phyloP scores from a whole-genome alignment of 495 filamentous ascomycete species.

The Podospora anserina region DNA sequence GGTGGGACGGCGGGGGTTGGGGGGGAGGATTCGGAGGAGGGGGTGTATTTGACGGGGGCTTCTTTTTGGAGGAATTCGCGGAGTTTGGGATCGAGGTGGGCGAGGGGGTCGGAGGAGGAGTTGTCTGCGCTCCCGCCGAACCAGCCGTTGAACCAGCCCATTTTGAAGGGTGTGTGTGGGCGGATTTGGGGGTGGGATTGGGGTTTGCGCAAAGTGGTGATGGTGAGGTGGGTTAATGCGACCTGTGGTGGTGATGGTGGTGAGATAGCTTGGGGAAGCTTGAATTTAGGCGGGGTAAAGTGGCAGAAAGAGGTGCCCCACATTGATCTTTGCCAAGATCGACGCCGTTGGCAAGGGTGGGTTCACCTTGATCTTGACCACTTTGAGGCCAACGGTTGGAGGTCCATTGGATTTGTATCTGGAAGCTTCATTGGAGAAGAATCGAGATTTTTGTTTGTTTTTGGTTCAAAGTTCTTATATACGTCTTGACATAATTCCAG shows the following conservation, averaged over 20 bases:
- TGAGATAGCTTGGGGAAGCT: conserved; percentile 9
- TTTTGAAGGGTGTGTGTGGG: conserved; percentile 24
- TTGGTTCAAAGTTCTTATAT: too few species aligned
- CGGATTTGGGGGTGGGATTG: neutral
- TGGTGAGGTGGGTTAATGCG: neutral
- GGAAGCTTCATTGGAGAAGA: too few species aligned
- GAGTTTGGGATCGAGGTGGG: conserved; percentile 77
- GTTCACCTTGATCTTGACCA: neutral
- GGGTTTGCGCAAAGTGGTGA: neutral
- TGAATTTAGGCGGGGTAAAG: conserved; percentile 27
- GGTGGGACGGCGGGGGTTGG: conserved; percentile 3
- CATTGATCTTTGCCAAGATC: neutral
- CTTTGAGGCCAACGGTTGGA: neutral
- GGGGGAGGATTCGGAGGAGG: conserved; percentile 20
- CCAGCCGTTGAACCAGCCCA: conserved; percentile 68
- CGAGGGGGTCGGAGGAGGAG: conserved; percentile 61
- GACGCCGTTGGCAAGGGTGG: neutral
- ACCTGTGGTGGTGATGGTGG: neutral
- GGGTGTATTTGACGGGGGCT: conserved; percentile 69
- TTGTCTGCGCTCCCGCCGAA: conserved; percentile 34
- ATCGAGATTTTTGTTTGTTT: too few species aligned
- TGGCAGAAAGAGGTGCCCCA: conserved; percentile 21
- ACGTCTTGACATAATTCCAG: too few species aligned
- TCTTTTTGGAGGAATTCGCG: conserved; percentile 82
- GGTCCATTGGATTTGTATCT: too few species aligned